Base-by-base conservation (phyloP, 2,329 filamentous ascomycete genomes). In the Escovopsis sp. region DNA sequence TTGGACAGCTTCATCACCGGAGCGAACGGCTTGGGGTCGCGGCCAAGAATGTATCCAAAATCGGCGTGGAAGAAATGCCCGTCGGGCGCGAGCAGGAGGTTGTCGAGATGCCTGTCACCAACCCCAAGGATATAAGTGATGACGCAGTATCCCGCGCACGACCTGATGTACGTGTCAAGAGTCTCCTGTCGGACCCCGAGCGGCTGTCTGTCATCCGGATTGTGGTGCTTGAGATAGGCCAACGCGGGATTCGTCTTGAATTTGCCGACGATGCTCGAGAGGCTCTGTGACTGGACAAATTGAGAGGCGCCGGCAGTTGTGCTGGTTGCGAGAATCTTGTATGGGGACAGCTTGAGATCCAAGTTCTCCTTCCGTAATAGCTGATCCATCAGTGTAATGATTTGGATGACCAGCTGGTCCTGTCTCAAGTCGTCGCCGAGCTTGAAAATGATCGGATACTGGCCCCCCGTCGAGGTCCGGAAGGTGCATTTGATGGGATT, bases 21-120 rank as follows among this genome's bases (percentile, higher is more conserved):
- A 0, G 91, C 89, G 57, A 98, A 96, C 0, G 91, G 91, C 57
- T 98, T 98, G 0, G 91, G 91, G 52, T 98, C 91, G 35, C 91
- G 84, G 15, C 91, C 91, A 1, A 98, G 80, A 48, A 98, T 98
- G 62, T 94, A 98, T 36, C 93, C 91, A 55, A 98, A 98, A 60
- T 98, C 91, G 28, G 89, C 88, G 59, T 98, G 91, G 72, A 98
- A 95, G 68, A 98, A 98, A 61, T 93, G 86, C 0, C 79, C 91
- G 51, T 88, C 82, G 1, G 91, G 88, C 0, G 87, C 77, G 5
- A 98, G 76, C 26, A 98, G 77, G 1, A 98, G 75, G 55, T 98
- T 98, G 59, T 98, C 91, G 3, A 96, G 73, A 62, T 98, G 91
- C 2, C 91, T 80, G 59, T 98, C 91, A 18, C 91, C 91, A 3